phyloP scores from a whole-genome alignment of 2,329 filamentous ascomycete genomes.

The Pseudogymnoascus sp. region DNA sequence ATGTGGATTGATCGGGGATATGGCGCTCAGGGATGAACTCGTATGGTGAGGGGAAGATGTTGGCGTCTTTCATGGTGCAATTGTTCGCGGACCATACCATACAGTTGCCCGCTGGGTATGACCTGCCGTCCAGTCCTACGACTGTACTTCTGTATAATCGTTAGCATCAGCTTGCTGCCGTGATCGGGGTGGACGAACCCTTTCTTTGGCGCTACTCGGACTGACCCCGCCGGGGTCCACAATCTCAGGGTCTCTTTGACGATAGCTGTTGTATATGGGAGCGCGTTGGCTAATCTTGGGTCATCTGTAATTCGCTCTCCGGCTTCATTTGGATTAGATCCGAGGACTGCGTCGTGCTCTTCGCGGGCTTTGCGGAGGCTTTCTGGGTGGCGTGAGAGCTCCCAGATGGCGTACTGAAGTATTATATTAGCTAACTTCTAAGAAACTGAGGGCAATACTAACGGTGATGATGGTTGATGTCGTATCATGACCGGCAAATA shows the following conservation, averaged over 20 bases:
- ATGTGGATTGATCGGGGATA: conserved; percentile 14
- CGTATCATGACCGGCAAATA: conserved; percentile 23
- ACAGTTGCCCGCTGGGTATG: conserved; percentile 7
- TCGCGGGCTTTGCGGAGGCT: conserved; percentile 12
- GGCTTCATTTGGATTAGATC: conserved; percentile 11
- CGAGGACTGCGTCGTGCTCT: conserved; percentile 19
- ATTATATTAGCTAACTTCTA: not conserved
- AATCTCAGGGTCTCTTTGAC: conserved; percentile 19
- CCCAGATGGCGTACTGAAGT: conserved; percentile 13
- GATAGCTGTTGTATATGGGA: conserved; percentile 17
- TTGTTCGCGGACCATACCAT: conserved; percentile 6
- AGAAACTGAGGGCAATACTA: not conserved
- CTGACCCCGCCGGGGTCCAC: conserved; percentile 11
- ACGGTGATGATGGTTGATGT: conserved; percentile 10
- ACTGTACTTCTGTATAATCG: not conserved
- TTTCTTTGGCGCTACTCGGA: not conserved
- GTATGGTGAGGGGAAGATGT: not conserved
- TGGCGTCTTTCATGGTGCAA: not conserved
- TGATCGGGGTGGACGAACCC: not conserved
- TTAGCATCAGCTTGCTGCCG: not conserved
- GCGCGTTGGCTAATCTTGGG: conserved; percentile 15
- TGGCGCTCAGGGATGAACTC: not conserved
- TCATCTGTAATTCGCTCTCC: conserved; percentile 9
- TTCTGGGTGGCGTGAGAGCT: conserved; percentile 14
- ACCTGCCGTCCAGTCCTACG: not conserved